A percentile compares a stretch with the other conserved stretches of the same genome.
Conservation (phyloP, 2,329 filamentous ascomycete genomes). For the Aspergillus sp. region DNA sequence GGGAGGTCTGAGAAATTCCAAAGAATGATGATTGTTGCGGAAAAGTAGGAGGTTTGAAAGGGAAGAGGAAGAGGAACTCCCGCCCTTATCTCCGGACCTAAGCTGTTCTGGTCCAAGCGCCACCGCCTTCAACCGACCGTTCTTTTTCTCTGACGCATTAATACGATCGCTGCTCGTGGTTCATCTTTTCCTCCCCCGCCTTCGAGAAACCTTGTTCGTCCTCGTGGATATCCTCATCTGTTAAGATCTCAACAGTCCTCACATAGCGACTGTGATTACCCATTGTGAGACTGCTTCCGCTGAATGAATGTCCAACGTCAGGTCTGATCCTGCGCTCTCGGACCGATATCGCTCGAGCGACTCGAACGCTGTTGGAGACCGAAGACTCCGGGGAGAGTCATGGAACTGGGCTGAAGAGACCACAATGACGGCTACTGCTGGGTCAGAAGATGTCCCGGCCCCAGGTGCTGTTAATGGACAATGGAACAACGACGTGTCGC, state of each 20-base stretch:
- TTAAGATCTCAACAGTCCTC: neutral
- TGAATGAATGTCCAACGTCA: constrained; percentile 27
- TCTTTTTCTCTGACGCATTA: constrained; percentile 24
- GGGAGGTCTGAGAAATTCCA: too few species aligned
- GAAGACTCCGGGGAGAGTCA: constrained; percentile 20
- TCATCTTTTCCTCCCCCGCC: neutral
- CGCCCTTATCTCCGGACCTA: constrained; percentile 16
- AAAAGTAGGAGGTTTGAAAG: neutral
- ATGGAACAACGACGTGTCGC: constrained; percentile 61
- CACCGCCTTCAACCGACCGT: constrained; percentile 21
- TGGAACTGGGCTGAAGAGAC: constrained; percentile 33
- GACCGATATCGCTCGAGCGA: constrained; percentile 23
- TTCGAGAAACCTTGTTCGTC: constrained; percentile 1
- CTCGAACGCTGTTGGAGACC: constrained; percentile 10
- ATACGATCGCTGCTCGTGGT: constrained; percentile 1
- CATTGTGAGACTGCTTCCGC: neutral
- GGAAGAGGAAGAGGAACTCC: constrained; percentile 1
- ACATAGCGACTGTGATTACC: neutral
- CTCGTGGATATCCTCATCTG: neutral
- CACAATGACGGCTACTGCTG: constrained; percentile 33
- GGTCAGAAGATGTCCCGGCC: constrained; percentile 21
- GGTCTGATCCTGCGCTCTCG: constrained; percentile 20
- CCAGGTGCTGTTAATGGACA: constrained; percentile 14
- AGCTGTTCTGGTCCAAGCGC: constrained; percentile 18
- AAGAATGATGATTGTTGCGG: neutral